These are phyloP conservation scores for Cyclostephanos tholiformis DNA, from an alignment of 108 stramenopile genomes.

Conservation along the genomic window DNA sequence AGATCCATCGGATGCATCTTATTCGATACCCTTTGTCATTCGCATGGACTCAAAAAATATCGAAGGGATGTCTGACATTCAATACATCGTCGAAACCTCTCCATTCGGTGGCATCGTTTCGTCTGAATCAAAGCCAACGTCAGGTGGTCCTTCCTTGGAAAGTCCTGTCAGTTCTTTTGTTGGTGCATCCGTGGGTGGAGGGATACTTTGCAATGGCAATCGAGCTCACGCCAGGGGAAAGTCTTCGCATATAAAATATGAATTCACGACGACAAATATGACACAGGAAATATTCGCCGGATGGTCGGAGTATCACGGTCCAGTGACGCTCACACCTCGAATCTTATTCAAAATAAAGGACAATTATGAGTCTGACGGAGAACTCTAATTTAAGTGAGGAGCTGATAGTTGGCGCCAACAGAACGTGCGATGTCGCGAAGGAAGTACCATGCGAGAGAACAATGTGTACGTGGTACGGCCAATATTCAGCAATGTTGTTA, in stretches of 20 bases:
- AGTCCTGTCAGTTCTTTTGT: constrained; percentile 8
- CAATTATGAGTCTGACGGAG: background rate
- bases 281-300: constrained; percentile 25
- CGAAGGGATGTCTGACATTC: constrained; percentile 35
- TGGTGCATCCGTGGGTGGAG: constrained; percentile 30
- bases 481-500: too few relatives aligned
- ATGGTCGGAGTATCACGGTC: constrained; percentile 38
- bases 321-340: constrained; percentile 39
- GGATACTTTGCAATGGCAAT: constrained; percentile 37
- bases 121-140: background rate
- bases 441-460: too few relatives aligned
- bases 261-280: constrained; percentile 13
- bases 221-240: constrained; percentile 40
- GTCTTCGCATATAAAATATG: constrained; percentile 25
- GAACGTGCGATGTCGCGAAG: too few relatives aligned
- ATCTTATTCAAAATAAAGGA: constrained; percentile 33
- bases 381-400: constrained; percentile 17
- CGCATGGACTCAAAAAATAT: constrained; percentile 29
- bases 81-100: constrained; percentile 41
- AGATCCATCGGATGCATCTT: constrained; percentile 2
- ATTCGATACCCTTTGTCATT: constrained; percentile 22
- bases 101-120: constrained; percentile 15
- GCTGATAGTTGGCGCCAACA: background rate
- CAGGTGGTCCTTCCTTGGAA: constrained; percentile 7
- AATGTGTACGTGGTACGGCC: too few relatives aligned